phyloP scores from a whole-genome alignment of 1,139 yeast species.

The Eremothecium gossypii region DNA sequence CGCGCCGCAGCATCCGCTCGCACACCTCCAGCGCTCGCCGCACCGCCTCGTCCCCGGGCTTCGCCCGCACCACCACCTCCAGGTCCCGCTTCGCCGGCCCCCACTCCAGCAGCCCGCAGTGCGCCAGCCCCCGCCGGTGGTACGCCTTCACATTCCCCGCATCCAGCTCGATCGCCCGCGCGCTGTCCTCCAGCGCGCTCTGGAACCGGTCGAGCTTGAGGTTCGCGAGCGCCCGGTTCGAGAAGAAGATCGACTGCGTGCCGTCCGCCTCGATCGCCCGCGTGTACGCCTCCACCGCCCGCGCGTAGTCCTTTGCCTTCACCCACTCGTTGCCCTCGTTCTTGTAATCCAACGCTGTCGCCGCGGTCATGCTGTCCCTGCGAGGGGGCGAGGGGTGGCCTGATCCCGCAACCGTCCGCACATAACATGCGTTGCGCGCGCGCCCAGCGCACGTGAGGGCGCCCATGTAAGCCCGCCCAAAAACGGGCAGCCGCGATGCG shows the following conservation, averaged over 20 bases:
- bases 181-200: conserved; percentile 69
- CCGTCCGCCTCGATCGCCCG: conserved; percentile 66
- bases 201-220: conserved; percentile 84
- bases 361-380: too few species aligned
- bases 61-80: conserved; percentile 47
- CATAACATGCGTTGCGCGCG: too few species aligned
- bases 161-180: conserved; percentile 59
- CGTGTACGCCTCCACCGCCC: conserved; percentile 65
- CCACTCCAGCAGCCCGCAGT: conserved; percentile 67
- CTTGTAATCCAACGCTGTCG: conserved; percentile 44
- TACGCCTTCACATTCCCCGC: conserved; percentile 65
- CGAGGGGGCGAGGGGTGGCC: not conserved
- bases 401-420: not conserved
- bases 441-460: too few species aligned
- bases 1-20: conserved; percentile 55
- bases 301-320: conserved; percentile 50
- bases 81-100: conserved; percentile 68
- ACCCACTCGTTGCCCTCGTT: conserved; percentile 67
- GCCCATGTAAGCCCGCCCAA: too few species aligned
- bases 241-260: conserved; percentile 61
- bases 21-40: conserved; percentile 56
- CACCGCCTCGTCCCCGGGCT: conserved; percentile 68
- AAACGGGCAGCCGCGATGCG: too few species aligned
- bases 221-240: conserved; percentile 88
- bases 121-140: conserved; percentile 73